These are phyloP conservation scores for Kalanchoe fedtschenkoi DNA, from an alignment of 164 flowering plant species.

Conservation along the genomic window DNA sequence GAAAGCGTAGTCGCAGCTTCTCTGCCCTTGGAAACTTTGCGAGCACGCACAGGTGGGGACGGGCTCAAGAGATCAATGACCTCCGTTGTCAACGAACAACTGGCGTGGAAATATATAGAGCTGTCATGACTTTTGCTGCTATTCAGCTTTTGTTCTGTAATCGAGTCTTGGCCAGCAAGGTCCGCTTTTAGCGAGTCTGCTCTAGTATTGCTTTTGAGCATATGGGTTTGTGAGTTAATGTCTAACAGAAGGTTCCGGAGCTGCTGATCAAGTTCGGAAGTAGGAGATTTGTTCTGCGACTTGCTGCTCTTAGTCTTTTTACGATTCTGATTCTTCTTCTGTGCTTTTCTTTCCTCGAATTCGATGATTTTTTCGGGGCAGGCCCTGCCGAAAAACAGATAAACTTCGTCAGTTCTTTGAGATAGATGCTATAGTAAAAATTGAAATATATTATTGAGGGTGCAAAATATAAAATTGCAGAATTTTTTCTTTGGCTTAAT, in stretches of 20 bases:
- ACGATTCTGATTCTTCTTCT: slow-evolving; percentile 32
- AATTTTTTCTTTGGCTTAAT: too few species aligned
- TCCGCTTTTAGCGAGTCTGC: neutral
- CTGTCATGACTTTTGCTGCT: neutral
- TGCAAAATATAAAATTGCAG: too few species aligned
- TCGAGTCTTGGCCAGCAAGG: neutral
- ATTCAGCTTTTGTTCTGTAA: neutral
- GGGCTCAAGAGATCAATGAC: slow-evolving; percentile 77
- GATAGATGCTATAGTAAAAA: too few species aligned
- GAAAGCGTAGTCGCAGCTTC: slow-evolving; percentile 11
- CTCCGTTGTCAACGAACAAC: slow-evolving; percentile 12
- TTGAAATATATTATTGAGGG: too few species aligned
- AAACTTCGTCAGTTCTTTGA: too few species aligned
- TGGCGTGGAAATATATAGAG: neutral
- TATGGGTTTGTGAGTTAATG: slow-evolving; percentile 25
- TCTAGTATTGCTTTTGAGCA: slow-evolving; percentile 1
- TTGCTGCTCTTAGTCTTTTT: slow-evolving; percentile 40
- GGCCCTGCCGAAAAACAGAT: slow-evolving; percentile 60
- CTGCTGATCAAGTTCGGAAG: slow-evolving; percentile 32
- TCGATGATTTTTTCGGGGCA: slow-evolving; percentile 81
- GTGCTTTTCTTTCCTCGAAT: slow-evolving; percentile 45
- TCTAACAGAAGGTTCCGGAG: slow-evolving; percentile 49
- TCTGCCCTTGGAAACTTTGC: slow-evolving; percentile 17
- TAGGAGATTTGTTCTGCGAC: slow-evolving; percentile 16
- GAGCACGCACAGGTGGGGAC: slow-evolving; percentile 24